Evolutionary conservation across 441 rosid genomes (phyloP).

Genomic region (Corymbia citriodora): DNA sequence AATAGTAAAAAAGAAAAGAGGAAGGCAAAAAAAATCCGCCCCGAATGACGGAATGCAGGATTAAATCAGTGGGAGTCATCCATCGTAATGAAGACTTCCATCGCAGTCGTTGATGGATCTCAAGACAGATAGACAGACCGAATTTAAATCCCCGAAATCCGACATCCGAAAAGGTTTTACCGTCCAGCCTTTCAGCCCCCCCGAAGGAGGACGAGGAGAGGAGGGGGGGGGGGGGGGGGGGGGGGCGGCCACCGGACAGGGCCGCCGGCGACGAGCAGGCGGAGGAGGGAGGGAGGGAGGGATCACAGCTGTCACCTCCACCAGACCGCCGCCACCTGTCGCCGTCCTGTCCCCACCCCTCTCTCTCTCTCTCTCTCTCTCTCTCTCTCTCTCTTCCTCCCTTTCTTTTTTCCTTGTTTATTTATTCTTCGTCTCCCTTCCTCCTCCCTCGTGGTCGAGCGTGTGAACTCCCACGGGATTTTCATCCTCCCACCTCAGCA

Average conservation of each 20-base stretch:
- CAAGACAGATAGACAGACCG: background rate
- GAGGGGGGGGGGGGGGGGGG: fast-evolving
- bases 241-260: background rate
- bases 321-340: background rate
- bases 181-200: background rate
- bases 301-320: background rate
- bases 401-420: background rate
- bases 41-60: background rate
- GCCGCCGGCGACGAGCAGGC: background rate
- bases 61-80: background rate
- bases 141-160: background rate
- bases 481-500: background rate
- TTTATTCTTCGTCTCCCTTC: background rate
- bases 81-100: background rate
- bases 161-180: background rate
- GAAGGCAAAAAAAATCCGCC: background rate
- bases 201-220: background rate
- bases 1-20: too few species aligned
- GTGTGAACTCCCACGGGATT: background rate
- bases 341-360: fast-evolving
- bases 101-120: background rate
- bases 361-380: background rate
- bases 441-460: background rate
- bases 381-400: too few species aligned
- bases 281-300: background rate